These are phyloP conservation scores for Exophiala lecanii-corni DNA, from an alignment of 2,329 filamentous ascomycete species.

Conservation along the genomic window DNA sequence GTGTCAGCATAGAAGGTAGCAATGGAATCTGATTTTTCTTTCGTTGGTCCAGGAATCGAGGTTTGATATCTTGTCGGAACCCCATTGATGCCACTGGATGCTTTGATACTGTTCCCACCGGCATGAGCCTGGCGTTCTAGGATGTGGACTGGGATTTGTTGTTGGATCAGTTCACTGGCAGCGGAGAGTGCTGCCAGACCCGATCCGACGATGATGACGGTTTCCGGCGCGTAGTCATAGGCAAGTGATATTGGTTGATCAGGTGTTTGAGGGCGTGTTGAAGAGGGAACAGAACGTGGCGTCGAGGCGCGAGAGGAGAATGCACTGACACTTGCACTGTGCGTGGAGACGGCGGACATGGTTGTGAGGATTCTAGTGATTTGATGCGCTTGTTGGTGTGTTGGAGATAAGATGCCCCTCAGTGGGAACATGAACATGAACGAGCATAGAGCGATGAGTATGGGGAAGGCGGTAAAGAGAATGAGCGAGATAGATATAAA, in stretches of 20 bases:
- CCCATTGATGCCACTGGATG: constrained; percentile 63
- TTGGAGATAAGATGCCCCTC: too few relatives aligned
- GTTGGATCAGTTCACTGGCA: constrained; percentile 51
- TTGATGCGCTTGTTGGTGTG: too few relatives aligned
- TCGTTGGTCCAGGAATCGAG: neutral
- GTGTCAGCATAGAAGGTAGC: constrained; percentile 53
- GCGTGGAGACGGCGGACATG: neutral
- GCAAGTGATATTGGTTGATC: neutral
- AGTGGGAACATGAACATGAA: too few relatives aligned
- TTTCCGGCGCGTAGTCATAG: neutral
- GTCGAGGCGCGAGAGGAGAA: neutral
- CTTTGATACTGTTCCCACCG: constrained; percentile 63
- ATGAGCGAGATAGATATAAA: too few relatives aligned
- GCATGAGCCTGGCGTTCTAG: constrained; percentile 58
- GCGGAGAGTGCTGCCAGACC: constrained; percentile 61
- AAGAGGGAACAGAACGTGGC: neutral
- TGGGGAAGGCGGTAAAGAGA: too few relatives aligned
- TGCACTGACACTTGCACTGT: neutral
- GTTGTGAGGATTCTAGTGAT: too few relatives aligned
- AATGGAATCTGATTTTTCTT: constrained; percentile 23
- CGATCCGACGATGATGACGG: constrained; percentile 59
- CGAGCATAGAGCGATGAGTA: too few relatives aligned
- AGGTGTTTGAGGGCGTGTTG: neutral
- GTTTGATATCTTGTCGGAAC: constrained; percentile 55
- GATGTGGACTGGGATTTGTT: constrained; percentile 51